Percentiles rank a stretch among this genome's conserved stretches.
Evolutionary conservation across 2,329 filamentous ascomycete species (phyloP).

Genomic region (Paecilomyces dactylethromorphus): DNA sequence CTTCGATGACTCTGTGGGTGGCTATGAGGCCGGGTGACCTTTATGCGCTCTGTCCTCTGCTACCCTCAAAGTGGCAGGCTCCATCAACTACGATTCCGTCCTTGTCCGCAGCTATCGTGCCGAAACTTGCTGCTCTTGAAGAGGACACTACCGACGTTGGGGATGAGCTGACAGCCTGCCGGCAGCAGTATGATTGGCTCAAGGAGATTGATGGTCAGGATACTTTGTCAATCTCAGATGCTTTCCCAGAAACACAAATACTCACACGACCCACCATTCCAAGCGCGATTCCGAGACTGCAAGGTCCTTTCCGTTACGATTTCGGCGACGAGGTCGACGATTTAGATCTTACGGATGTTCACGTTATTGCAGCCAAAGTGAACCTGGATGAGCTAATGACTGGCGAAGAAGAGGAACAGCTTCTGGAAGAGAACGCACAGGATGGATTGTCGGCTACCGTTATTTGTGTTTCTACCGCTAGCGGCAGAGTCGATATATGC

Average conservation of each 20-base stretch:
- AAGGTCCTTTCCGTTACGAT: constrained; percentile 54
- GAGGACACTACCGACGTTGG: constrained; percentile 36
- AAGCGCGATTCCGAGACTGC: constrained; percentile 52
- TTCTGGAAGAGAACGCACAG: constrained; percentile 36
- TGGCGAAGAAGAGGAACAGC: constrained; percentile 43
- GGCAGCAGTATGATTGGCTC: constrained; percentile 56
- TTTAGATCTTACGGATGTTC: constrained; percentile 55
- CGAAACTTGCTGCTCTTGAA: constrained; percentile 51
- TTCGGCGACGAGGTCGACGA: constrained; percentile 45
- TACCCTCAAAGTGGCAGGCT: constrained; percentile 80
- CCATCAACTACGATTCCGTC: constrained; percentile 72
- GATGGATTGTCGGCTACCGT: constrained; percentile 50
- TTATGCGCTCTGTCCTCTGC: constrained; percentile 84
- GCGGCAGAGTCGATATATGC: constrained; percentile 52
- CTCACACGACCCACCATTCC: constrained; percentile 49
- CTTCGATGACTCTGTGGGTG: constrained; percentile 91
- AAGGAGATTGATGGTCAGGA: constrained; percentile 51
- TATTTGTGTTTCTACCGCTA: constrained; percentile 51
- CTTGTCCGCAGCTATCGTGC: constrained; percentile 73
- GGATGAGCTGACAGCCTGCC: constrained; percentile 39
- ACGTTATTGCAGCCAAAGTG: constrained; percentile 48
- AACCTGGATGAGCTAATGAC: constrained; percentile 47
- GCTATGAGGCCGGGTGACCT: constrained; percentile 93
- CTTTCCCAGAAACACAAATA: constrained; percentile 43
- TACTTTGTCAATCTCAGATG: constrained; percentile 33